Base-by-base conservation (phyloP, 2,329 filamentous ascomycete genomes). In the Colletotrichum cuscutae region DNA sequence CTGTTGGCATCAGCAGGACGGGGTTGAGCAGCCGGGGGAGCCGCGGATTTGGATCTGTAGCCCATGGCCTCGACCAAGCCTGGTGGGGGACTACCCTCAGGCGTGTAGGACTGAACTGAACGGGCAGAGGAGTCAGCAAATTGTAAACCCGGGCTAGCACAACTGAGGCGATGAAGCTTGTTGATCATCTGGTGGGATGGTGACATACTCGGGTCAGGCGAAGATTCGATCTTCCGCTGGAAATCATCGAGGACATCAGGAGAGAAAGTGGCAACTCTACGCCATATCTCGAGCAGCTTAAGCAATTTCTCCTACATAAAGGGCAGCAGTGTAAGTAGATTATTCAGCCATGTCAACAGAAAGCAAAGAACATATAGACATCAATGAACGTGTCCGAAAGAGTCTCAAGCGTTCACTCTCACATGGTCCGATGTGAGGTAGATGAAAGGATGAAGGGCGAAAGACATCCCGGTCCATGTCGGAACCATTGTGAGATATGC, bases 251-350 rank as follows among this genome's bases (percentile, higher is more conserved):
- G 90, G 90, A 98, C 92, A 66, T 91, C 83, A 54, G 88, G 82
- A 30, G 97, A 95, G 82, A 99, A 98, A 26, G 95, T 98, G 81
- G 93, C 92, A 76, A 94, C 95, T 80, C 97, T 97, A 82, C 98
- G 95, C 97, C 97, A 99, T 77, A 99, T 99, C 81, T 98, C 95
- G 84, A 98, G 87, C 78, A 99, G 90, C 83, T 98, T 98, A 81
- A 89, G 92, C 83, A 98, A 96, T 87, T 98, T 98, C 82, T 97
- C 95, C 94, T 97, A 93, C 87, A 91, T 81, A 77, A 81, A 76
- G 80, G 81, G 78, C 77, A 77, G 80, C 80, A 75, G 72, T 75
- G 86, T 88, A 81, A 83, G 83, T 81, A 75, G 76, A 46, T 71
- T 54, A 65, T 75, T 61, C 56, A n/a, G 52, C 54, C 56, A 32